phyloP scores from a whole-genome alignment of 1,284 basidiomycete species.

The Leccinum subfulvum region DNA sequence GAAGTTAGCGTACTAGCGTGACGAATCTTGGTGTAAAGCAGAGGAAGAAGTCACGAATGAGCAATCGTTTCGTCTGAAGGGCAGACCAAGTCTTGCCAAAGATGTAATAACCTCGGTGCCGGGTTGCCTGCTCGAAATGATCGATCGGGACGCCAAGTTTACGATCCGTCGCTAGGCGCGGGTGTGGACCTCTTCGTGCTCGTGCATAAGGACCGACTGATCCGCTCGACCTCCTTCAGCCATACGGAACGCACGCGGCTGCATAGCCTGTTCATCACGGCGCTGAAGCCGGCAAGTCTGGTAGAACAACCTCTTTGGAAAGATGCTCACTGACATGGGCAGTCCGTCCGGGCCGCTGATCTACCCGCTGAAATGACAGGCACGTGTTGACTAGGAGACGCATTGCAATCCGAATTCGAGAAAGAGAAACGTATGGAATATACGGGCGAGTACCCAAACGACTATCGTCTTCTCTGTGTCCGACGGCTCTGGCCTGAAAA shows the following conservation, averaged over 20 bases:
- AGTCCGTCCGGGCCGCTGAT: too few relatives aligned
- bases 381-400: neutral
- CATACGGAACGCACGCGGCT: neutral
- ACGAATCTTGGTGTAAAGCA: too few relatives aligned
- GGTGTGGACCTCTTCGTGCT: neutral
- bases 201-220: neutral
- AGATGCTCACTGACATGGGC: too few relatives aligned
- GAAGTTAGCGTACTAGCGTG: too few relatives aligned
- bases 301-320: neutral
- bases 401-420: neutral
- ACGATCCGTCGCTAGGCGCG: neutral
- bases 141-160: neutral
- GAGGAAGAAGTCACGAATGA: too few relatives aligned
- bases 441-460: neutral
- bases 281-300: neutral
- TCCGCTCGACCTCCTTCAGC: neutral
- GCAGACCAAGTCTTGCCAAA: too few relatives aligned
- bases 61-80: too few relatives aligned
- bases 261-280: neutral
- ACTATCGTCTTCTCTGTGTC: slow-evolving; percentile 28
- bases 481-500: slow-evolving; percentile 33
- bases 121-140: neutral
- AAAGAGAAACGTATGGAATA: neutral
- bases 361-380: too few relatives aligned
- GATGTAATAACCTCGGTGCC: too few relatives aligned